Conservation (phyloP, 805 yeast genomes). For the Saccharomyces paradoxus region DNA sequence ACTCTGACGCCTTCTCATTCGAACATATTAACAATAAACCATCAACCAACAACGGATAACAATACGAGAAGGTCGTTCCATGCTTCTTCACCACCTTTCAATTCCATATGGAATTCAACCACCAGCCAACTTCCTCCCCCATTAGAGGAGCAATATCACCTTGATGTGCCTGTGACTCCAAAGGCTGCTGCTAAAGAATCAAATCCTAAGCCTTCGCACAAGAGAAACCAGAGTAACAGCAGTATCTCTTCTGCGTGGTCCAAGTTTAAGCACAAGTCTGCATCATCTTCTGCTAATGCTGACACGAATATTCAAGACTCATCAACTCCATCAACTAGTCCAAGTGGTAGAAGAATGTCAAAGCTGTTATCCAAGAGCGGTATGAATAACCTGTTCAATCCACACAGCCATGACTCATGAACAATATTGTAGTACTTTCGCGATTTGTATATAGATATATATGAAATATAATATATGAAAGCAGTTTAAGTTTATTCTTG, state of each 20-base stretch:
- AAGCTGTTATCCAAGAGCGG: slow-evolving; percentile 21
- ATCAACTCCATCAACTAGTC: slow-evolving; percentile 6
- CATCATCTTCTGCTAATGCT: background rate
- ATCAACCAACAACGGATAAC: background rate
- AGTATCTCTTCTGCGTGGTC: slow-evolving; percentile 1
- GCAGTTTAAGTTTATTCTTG: background rate
- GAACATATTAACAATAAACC: background rate
- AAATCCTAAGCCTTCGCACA: slow-evolving; percentile 7
- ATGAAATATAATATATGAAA: background rate
- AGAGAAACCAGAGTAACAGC: slow-evolving; percentile 15
- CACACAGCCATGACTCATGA: slow-evolving; percentile 18
- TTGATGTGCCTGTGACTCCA: background rate
- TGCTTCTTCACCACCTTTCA: slow-evolving; percentile 22
- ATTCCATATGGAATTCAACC: slow-evolving; percentile 21
- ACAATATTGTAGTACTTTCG: background rate
- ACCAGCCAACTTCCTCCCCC: slow-evolving; percentile 1
- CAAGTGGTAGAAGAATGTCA: slow-evolving; percentile 21
- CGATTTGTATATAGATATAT: background rate
- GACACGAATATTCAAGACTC: background rate
- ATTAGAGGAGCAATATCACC: background rate
- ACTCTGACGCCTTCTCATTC: background rate
- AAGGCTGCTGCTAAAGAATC: background rate
- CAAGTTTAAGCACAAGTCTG: background rate
- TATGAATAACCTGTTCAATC: slow-evolving; percentile 21
- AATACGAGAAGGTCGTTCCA: background rate